Evolutionary conservation across 2,329 filamentous ascomycete genomes (phyloP).

Genomic region (Thermothelomyces thermophilus): DNA sequence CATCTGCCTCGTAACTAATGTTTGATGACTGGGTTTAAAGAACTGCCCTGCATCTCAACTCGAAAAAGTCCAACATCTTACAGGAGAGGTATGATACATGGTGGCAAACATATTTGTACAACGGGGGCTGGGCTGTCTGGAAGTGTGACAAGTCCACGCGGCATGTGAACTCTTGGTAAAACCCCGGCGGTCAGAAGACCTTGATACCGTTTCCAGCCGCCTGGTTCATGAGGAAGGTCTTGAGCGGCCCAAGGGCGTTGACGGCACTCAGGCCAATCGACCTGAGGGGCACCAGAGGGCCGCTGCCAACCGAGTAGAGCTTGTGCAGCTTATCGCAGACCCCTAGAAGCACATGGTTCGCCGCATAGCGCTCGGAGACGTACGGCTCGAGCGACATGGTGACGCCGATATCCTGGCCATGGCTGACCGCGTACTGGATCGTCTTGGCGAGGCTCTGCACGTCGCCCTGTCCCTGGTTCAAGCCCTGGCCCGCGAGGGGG

Average conservation of each 20-base stretch:
- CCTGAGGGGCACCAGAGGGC: conserved; percentile 72
- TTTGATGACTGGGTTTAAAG: too few species aligned
- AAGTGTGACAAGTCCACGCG: conserved; percentile 12
- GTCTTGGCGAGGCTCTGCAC: conserved; percentile 69
- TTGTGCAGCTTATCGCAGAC: conserved; percentile 89
- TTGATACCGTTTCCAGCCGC: conserved; percentile 50
- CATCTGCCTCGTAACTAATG: too few species aligned
- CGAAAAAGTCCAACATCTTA: background rate
- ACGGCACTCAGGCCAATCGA: conserved; percentile 71
- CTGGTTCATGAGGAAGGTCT: conserved; percentile 79
- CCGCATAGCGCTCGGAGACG: conserved; percentile 69
- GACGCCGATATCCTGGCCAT: conserved; percentile 83
- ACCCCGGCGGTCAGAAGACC: conserved; percentile 28
- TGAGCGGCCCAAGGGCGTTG: conserved; percentile 66
- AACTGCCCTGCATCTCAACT: background rate
- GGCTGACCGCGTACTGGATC: conserved; percentile 68
- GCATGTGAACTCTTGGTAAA: background rate
- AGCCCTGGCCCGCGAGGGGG: conserved; percentile 85
- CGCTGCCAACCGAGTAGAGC: conserved; percentile 73
- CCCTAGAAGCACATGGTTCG: conserved; percentile 72
- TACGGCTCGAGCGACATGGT: conserved; percentile 75
- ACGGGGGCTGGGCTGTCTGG: background rate
- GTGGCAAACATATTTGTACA: conserved; percentile 15
- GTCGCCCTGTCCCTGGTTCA: conserved; percentile 90
- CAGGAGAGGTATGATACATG: conserved; percentile 10